phyloP scores from a whole-genome alignment of 2,329 filamentous ascomycete genomes.

The Calcarisporium arbuscula region DNA sequence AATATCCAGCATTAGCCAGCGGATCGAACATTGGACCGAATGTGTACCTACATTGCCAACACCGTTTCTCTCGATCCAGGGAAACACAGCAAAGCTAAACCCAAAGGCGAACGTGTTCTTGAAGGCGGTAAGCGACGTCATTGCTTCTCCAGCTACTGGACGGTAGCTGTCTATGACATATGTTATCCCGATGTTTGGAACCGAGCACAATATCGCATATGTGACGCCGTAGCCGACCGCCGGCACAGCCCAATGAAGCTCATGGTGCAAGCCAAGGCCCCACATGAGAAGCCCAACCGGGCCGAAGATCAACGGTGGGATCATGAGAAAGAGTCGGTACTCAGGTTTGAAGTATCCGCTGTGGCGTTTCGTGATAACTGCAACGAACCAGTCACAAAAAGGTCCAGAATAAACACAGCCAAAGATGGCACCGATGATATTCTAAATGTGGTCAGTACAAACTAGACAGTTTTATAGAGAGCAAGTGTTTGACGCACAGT shows the following conservation, averaged over 20 bases:
- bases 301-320: conserved; percentile 1
- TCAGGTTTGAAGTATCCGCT: conserved; percentile 1
- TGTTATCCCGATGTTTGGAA: conserved; percentile 1
- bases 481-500: background rate
- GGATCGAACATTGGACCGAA: background rate
- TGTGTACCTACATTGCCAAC: background rate
- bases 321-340: conserved; percentile 3
- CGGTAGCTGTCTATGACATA: conserved; percentile 2
- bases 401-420: conserved; percentile 3
- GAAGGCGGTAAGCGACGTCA: conserved; percentile 3
- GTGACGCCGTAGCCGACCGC: conserved; percentile 1
- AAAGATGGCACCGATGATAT: conserved; percentile 1
- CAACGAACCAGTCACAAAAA: background rate
- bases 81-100: conserved; percentile 1
- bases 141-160: conserved; percentile 2
- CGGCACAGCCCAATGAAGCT: conserved; percentile 1
- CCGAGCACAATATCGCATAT: background rate
- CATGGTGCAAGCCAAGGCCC: conserved; percentile 1
- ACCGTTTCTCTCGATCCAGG: conserved; percentile 1
- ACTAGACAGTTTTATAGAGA: too few relatives aligned
- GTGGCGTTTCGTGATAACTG: background rate
- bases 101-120: conserved; percentile 2
- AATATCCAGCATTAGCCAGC: background rate
- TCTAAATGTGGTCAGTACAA: background rate
- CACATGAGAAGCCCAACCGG: conserved; percentile 4